Evolutionary conservation across 1,284 basidiomycete species (phyloP), one percentile per base, ranked within the genome.

Genomic region (Microbotryum scabiosae): DNA sequence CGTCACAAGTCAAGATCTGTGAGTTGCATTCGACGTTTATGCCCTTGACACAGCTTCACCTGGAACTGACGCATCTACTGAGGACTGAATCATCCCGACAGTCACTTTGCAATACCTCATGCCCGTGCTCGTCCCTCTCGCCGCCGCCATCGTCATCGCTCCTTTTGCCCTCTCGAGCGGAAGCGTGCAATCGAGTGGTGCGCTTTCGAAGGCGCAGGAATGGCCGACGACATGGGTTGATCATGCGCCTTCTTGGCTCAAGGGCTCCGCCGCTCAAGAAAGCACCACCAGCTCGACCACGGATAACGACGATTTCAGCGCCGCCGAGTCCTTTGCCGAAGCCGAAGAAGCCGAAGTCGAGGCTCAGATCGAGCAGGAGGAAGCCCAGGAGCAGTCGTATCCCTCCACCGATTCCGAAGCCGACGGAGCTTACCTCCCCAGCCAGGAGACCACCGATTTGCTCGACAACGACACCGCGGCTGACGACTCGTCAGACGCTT

Each of bases 81-180:
- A 12, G 36, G 16, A 30, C 30, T 30, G 30, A 23, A 30, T 21
- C 7, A 30, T 21, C 26, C 21, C 16, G 28, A 20, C 57, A 58
- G 54, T 47, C 45, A 12, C 49, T 9, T 23, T 57, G 28, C 64
- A 68, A 21, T 68, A 62, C 48, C 12, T 51, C 23, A 36, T 64
- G 2, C 62, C 64, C 4, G 10, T 61, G 25, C 46, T 49, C 14
- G 16, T 61, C 2, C 64, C 64, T 20, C 59, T 63, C 26, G 26
- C 52, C 8, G 14, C 54, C 28, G 59, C 62, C 18, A 1, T 63
- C 14, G 20, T 57, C 9, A n/a, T 59, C 23, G 47, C 59, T 0
- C 59, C 62, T 2, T 54, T 63, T 36, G 23, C 30, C n/a, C n/a
- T 32, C 14, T 32, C 51, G 28, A 52, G 25, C 30, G 30, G 51